Evolutionary conservation across 176 grass and related monocot species (phyloP).

Genomic region (Bolboschoenus planiculmis): DNA sequence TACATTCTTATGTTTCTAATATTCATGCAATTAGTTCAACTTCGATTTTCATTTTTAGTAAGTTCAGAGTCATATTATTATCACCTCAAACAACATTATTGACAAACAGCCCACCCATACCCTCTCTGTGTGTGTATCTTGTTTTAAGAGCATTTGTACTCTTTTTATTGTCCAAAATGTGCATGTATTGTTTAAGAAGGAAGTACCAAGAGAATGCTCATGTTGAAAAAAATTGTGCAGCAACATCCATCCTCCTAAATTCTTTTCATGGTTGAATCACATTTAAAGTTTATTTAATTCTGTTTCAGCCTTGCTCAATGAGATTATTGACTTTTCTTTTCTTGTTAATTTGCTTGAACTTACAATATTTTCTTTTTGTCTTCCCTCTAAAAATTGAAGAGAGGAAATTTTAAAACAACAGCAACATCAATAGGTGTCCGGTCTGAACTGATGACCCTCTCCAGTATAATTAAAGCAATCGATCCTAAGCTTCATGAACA

Average conservation of each 20-base stretch:
- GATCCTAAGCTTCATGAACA: conserved; percentile 92
- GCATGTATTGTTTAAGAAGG: not conserved
- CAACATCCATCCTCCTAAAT: not conserved
- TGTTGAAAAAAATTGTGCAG: not conserved
- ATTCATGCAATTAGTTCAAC: not conserved
- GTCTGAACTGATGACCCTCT: conserved; percentile 64
- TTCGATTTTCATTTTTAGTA: not conserved
- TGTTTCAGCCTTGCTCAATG: not conserved
- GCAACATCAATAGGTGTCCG: conserved; percentile 88
- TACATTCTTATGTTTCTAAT: not conserved
- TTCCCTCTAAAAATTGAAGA: conserved; percentile 42
- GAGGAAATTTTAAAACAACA: conserved; percentile 84
- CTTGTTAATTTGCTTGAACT: conserved; percentile 18
- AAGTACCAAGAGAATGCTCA: not conserved
- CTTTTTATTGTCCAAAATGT: not conserved
- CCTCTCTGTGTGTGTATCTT: not conserved
- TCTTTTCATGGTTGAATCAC: not conserved
- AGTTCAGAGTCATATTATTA: not conserved
- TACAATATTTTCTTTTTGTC: conserved; percentile 21
- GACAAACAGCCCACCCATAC: not conserved
- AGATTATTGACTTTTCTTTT: not conserved
- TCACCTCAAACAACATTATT: not conserved
- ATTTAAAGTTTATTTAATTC: not conserved
- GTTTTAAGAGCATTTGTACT: not conserved
- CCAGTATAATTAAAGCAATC: conserved; percentile 69